Evolutionary conservation across 805 yeast species (phyloP), one percentile per base, ranked within the genome.

Genomic region (Priceomyces fermenticarens): DNA sequence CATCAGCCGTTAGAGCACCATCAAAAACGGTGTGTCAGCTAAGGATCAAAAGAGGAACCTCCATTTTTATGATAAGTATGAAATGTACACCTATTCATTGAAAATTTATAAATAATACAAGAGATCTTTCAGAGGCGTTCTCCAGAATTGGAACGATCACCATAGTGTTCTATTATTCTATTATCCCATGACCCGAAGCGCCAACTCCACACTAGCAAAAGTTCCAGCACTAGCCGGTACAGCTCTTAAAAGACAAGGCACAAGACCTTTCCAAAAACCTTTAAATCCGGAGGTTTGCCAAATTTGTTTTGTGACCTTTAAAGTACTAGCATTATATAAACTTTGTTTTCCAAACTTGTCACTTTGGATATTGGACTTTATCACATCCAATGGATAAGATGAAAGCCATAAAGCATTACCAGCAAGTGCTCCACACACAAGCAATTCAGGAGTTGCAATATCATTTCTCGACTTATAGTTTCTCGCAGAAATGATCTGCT

Each of bases 211-310:
- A 10, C 84, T 78, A 2, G 89, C 86, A 68, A 84, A 84, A 0
- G 91, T 84, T 11, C 86, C 86, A 1, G 90, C 86, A 54, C 81
- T 73, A 49, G 83, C 77, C 3, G 85, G 85, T 31, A 78, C 70
- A 0, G 85, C 85, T 52, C 85, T 68, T 3, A 78, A 43, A 32
- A 80, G 62, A 15, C 84, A 76, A 0, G 85, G 85, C 0, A 69
- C 74, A 32, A 80, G 67, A 8, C 85, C 85, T 58, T 74, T 71
- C 84, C 84, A 80, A 56, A 79, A 79, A 0, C 84, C 85, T 10
- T 60, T 45, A 3, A 65, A 46, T 0, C 84, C 84, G 29, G 69
- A 70, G 2, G 59, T 56, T 5, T 46, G 47, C 50, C 69, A 62
- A 7, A 77, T 77, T 29, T 66, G 60, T 17, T 54, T 46, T 1